Base-by-base conservation (phyloP, 140 eudicot genomes). In the Cichorium intybus region DNA sequence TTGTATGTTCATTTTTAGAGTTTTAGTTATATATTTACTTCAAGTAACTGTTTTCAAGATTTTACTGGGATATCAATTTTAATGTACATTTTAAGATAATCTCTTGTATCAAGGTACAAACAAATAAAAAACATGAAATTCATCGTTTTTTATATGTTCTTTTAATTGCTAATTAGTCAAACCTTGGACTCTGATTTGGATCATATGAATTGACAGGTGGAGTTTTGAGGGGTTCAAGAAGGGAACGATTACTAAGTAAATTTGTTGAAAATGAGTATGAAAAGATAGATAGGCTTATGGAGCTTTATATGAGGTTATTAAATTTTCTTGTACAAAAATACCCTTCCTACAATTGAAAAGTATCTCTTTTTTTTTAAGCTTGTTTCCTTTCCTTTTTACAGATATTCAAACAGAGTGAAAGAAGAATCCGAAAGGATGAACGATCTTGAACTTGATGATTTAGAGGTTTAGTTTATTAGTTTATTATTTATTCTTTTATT, bases 281-380 rank as follows among this genome's bases (percentile, higher is more conserved):
- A 82, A 93, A 93, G 85, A 84, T 88, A 72, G 99, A 93, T 73
- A 75, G 99, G 63, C 93, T 93, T 20, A 93, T 93, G 95, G 99
- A 93, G 77, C 97, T 93, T 56, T 88, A 83, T 72, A 81, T 85
- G 84, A 85, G 99, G 97, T 89, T 35, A 77, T 41, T 70, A 39
- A n/a, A n/a, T n/a, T n/a, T n/a, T n/a, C n/a, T n/a, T n/a, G n/a
- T 35, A 35, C 43, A 35, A 35, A 39, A 39, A 39, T 39, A 39
- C 16, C n/a, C 4, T 8, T 12, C 3, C 39, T 50, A 20, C 23
- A 7, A 11, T 49, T 70, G 7, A 15, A 34, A 15, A 8, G 33
- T 17, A 24, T 23, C 24, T n/a, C n/a, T n/a, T n/a, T 46, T 27
- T 21, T 5, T 17, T 33, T 56, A 16, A 6, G 58, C 14, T n/a